phyloP scores from a whole-genome alignment of 176 grass and related monocot species.

The Phoenix roebelenii region DNA sequence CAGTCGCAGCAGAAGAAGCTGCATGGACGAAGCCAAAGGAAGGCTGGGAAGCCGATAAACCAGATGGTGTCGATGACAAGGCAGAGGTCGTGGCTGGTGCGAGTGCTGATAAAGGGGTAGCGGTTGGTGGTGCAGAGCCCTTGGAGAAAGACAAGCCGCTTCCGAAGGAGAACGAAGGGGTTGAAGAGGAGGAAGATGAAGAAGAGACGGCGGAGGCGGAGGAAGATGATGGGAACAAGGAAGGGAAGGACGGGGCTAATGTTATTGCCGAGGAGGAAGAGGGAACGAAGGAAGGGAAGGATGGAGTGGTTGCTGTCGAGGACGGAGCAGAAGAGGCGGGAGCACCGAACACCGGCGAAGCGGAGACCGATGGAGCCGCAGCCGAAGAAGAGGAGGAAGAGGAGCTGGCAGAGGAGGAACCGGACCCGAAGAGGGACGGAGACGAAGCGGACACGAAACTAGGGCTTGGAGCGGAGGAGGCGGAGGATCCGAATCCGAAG shows the following conservation, averaged over 20 bases:
- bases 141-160: constrained; percentile 23
- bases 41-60: constrained; percentile 20
- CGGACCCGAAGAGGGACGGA: constrained; percentile 33
- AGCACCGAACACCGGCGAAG: constrained; percentile 6
- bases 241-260: constrained; percentile 22
- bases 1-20: neutral
- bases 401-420: constrained; percentile 5
- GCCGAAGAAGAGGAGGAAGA: constrained; percentile 1
- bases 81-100: neutral
- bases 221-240: constrained; percentile 19
- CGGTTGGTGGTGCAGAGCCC: constrained; percentile 13
- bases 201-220: constrained; percentile 22
- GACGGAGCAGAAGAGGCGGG: constrained; percentile 24
- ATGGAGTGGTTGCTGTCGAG: constrained; percentile 17
- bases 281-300: constrained; percentile 24
- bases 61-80: constrained; percentile 25
- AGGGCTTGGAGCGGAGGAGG: constrained; percentile 17
- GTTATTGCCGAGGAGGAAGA: neutral
- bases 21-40: constrained; percentile 12
- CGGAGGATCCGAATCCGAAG: neutral
- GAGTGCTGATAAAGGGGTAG: constrained; percentile 8
- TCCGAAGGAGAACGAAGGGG: constrained; percentile 22
- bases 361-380: neutral
- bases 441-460: constrained; percentile 5
- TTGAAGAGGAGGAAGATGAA: constrained; percentile 27